Percentiles rank a stretch among this genome's conserved stretches.
Evolutionary conservation across 164 flowering plant genomes (phyloP).

Genomic region (Magnolia officinalis): DNA sequence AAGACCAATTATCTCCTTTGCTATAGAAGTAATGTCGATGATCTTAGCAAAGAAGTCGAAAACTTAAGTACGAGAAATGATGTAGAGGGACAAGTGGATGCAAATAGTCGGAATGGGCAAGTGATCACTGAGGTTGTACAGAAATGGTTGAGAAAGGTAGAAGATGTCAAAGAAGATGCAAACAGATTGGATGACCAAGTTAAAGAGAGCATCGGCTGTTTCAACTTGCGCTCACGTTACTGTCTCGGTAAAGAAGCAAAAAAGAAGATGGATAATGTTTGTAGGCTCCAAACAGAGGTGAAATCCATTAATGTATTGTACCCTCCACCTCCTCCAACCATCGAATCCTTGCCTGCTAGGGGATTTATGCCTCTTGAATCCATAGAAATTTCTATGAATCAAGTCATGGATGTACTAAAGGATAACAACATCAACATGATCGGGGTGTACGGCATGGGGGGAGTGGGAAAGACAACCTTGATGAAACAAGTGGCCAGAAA

Average conservation of each 20-base stretch:
- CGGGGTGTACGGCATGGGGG: slow-evolving; percentile 10
- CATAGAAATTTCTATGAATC: not conserved
- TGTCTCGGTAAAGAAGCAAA: not conserved
- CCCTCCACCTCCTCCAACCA: not conserved
- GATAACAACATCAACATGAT: slow-evolving; percentile 5
- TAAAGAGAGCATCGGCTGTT: not conserved
- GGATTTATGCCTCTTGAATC: not conserved
- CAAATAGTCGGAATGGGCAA: not conserved
- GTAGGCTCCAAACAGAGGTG: not conserved
- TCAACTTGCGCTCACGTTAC: not conserved
- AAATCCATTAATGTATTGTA: not conserved
- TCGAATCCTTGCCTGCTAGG: not conserved
- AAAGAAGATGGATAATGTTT: not conserved
- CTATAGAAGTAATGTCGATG: not conserved
- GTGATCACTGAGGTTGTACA: not conserved
- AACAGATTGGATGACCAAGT: not conserved
- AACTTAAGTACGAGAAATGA: not conserved
- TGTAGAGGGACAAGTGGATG: not conserved
- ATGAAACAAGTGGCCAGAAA: slow-evolving; percentile 4
- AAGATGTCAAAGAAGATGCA: not conserved
- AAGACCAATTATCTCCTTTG: not conserved
- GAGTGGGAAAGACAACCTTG: slow-evolving; percentile 9
- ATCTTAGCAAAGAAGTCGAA: not conserved
- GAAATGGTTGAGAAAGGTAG: not conserved
- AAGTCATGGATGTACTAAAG: slow-evolving; percentile 1